phyloP scores from a whole-genome alignment of 495 filamentous ascomycete species.

The Massariosphaeria phaeospora region DNA sequence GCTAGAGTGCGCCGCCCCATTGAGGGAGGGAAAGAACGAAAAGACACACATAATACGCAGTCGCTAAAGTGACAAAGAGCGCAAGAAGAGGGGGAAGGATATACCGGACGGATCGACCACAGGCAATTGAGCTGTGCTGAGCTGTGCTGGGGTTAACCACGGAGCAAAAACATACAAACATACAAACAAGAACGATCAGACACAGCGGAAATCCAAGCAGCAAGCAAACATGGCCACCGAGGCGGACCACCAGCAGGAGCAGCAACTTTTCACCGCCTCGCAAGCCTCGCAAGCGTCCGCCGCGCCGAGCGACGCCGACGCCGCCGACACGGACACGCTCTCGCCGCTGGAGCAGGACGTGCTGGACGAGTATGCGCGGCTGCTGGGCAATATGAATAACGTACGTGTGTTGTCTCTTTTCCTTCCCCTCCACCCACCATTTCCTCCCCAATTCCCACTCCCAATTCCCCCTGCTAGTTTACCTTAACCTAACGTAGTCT shows the following conservation, averaged over 20 bases:
- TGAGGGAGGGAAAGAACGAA: too few relatives aligned
- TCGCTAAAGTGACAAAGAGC: too few relatives aligned
- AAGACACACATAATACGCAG: too few relatives aligned
- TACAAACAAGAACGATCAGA: too few relatives aligned
- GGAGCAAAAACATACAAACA: too few relatives aligned
- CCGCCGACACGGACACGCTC: slow-evolving; percentile 44
- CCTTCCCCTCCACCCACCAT: background rate
- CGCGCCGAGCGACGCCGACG: background rate
- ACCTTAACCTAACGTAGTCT: background rate
- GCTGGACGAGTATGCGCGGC: slow-evolving; percentile 81
- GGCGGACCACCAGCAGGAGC: too few relatives aligned
- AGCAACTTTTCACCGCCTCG: background rate
- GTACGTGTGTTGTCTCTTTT: slow-evolving; percentile 48
- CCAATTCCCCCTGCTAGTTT: slow-evolving; percentile 1
- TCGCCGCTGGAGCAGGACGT: slow-evolving; percentile 88
- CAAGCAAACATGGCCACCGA: slow-evolving; percentile 4
- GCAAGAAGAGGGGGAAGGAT: too few relatives aligned
- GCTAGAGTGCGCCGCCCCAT: too few relatives aligned
- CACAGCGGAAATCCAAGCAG: too few relatives aligned
- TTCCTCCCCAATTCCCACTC: background rate
- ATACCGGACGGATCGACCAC: too few relatives aligned
- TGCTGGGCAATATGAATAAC: slow-evolving; percentile 87
- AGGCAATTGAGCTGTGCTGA: too few relatives aligned
- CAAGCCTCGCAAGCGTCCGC: slow-evolving; percentile 6
- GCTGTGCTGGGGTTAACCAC: too few relatives aligned